A percentile compares a stretch with the other conserved stretches of the same genome.
Conservation (phyloP, 352 stramenopile genomes). For the Globisporangium paroecandrum region DNA sequence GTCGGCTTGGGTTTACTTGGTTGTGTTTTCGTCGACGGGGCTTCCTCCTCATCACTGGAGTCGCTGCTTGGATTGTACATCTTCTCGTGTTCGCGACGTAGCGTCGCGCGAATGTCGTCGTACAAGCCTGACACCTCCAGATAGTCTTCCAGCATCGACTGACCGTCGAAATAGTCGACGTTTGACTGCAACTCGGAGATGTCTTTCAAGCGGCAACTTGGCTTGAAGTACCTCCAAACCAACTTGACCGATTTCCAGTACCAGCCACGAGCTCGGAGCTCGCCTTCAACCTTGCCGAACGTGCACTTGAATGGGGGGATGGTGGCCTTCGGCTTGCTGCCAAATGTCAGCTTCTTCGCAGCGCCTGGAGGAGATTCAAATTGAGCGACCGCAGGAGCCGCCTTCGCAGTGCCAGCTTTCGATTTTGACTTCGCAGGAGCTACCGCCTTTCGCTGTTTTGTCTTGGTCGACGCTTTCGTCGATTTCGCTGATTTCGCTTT, state of each 20-base stretch:
- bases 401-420: neutral
- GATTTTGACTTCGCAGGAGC: neutral
- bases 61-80: conserved; percentile 6
- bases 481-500: neutral
- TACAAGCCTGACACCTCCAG: conserved; percentile 34
- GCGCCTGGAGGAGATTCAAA: neutral
- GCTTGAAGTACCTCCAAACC: conserved; percentile 58
- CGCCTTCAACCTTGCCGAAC: conserved; percentile 57
- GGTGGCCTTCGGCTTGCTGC: conserved; percentile 1
- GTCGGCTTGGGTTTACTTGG: neutral
- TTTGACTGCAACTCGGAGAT: conserved; percentile 21
- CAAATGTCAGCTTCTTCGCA: conserved; percentile 20
- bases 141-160: conserved; percentile 39
- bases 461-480: conserved; percentile 1
- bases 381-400: neutral
- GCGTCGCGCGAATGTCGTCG: conserved; percentile 37
- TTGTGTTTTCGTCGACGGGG: neutral
- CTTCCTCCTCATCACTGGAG: neutral
- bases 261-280: conserved; percentile 56
- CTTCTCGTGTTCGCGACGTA: conserved; percentile 37
- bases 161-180: conserved; percentile 54
- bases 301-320: conserved; percentile 60
- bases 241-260: conserved; percentile 46
- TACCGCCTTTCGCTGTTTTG: conserved; percentile 9
- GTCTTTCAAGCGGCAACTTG: conserved; percentile 17